Evolutionary conservation across 345 rosid genomes (phyloP).

Genomic region (Eucalyptus microcorys): DNA sequence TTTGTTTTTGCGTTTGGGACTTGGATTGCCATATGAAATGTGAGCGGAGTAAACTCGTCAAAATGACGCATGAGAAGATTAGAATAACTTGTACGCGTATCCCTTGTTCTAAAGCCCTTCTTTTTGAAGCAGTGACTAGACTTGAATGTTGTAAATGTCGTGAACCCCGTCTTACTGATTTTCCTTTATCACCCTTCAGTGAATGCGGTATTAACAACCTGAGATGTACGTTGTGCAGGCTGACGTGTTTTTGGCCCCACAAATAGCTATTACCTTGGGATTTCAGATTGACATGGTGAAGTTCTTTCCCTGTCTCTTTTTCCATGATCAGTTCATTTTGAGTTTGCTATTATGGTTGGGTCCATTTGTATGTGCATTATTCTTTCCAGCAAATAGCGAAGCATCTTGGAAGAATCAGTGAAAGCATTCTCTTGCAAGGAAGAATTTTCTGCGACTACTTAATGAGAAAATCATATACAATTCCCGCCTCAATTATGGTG

Average conservation of each 20-base stretch:
- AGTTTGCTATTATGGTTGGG: not conserved
- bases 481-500: not conserved
- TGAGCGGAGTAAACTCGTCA: not conserved
- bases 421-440: not conserved
- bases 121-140: not conserved
- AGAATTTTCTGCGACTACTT: not conserved
- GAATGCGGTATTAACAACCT: not conserved
- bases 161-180: not conserved
- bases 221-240: slow-evolving; percentile 13
- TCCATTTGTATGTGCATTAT: not conserved
- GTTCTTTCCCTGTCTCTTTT: not conserved
- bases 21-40: not conserved
- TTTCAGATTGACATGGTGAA: slow-evolving; percentile 39
- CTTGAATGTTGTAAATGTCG: not conserved
- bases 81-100: not conserved
- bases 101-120: not conserved
- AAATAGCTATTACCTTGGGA: slow-evolving; percentile 17
- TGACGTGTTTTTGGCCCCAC: slow-evolving; percentile 53
- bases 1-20: not conserved
- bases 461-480: not conserved
- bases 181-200: not conserved
- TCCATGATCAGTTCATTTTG: not conserved
- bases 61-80: not conserved
- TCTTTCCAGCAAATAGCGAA: not conserved
- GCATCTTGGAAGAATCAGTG: not conserved